Conservation (phyloP, 495 filamentous ascomycete species). For the Tuber melanosporum region DNA sequence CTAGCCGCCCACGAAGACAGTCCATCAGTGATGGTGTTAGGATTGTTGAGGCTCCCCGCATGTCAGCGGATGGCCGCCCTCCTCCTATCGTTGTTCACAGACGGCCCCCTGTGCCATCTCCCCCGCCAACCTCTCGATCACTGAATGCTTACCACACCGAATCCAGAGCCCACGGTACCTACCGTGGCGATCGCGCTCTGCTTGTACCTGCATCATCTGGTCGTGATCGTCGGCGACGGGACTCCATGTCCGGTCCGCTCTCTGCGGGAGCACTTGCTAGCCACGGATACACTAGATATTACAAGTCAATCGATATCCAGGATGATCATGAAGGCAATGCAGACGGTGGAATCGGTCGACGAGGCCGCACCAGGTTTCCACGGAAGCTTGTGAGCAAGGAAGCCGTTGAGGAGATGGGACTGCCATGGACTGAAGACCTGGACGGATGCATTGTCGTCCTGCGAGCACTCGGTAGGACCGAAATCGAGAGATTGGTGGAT, state of each 20-base stretch:
- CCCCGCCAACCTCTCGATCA: slow-evolving; percentile 14
- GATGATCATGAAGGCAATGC: slow-evolving; percentile 12
- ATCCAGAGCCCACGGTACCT: slow-evolving; percentile 8
- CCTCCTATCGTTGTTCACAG: slow-evolving; percentile 17
- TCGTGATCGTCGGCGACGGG: slow-evolving; percentile 19
- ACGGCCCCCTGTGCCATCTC: slow-evolving; percentile 1
- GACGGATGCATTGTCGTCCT: slow-evolving; percentile 35
- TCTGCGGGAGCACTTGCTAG: slow-evolving; percentile 11
- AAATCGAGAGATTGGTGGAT: slow-evolving; percentile 40
- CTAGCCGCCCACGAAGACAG: not conserved
- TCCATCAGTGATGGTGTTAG: slow-evolving; percentile 11
- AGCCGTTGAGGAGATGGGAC: slow-evolving; percentile 32
- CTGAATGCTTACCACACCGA: slow-evolving; percentile 12
- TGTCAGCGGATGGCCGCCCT: slow-evolving; percentile 29
- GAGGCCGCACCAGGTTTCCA: slow-evolving; percentile 39
- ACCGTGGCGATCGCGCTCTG: slow-evolving; percentile 11
- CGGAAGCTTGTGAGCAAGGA: slow-evolving; percentile 35
- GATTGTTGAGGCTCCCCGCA: slow-evolving; percentile 16
- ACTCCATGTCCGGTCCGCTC: slow-evolving; percentile 19
- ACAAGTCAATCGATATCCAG: slow-evolving; percentile 28
- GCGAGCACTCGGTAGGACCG: slow-evolving; percentile 31
- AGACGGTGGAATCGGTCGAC: slow-evolving; percentile 18
- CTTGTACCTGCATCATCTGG: slow-evolving; percentile 32
- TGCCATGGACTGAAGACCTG: slow-evolving; percentile 35
- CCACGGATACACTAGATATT: slow-evolving; percentile 26